Evolutionary conservation across 495 filamentous ascomycete species (phyloP), one percentile per base, ranked within the genome.

Genomic region (Annulohypoxylon nitens): DNA sequence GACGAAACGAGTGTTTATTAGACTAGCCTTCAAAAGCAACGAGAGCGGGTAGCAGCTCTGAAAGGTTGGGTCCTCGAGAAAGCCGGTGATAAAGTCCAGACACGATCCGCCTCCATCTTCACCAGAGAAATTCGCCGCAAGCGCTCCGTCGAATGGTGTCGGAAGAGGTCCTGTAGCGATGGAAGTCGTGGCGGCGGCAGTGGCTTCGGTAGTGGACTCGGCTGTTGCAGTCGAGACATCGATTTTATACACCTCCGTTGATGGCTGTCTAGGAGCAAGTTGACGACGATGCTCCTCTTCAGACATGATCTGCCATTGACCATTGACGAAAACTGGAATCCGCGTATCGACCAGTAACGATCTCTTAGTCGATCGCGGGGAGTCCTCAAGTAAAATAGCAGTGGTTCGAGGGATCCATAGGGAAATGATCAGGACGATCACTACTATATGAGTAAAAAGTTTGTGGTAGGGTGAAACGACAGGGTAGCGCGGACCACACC

Each of bases 1-100:
- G 11, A 65, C 68, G 23, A 0, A n/a, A 1, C 36, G 12, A 39
- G 14, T 34, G 16, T 53, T 9, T 18, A 36, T 16, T n/a, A 18
- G 34, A 77, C 83, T 71, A 76, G 88, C 90, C 79, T 89, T 87
- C 5, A 96, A 84, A 18, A 95, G 88, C 45, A 94, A 79, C 6
- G 92, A 94, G 25, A 96, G 80, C 0, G 93, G 91, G 61, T 92
- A 87, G 76, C 93, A 97, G 14, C 85, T 72, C 65, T 86, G 85
- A 72, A 94, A 93, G 16, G 87, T 88, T 16, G 80, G 69, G 70
- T 93, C 88, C 30, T 76, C 75, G 53, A 93, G 85, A 79, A 95
- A 92, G 1, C 78, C 74, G 14, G 86, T 83, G 83, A 95, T 91
- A 83, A 95, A 97, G 5, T 76, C 72, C 9, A 88, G 85, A 77